Evolutionary conservation across 768 basidiomycete species (phyloP).

Genomic region (Nidularia sp.): DNA sequence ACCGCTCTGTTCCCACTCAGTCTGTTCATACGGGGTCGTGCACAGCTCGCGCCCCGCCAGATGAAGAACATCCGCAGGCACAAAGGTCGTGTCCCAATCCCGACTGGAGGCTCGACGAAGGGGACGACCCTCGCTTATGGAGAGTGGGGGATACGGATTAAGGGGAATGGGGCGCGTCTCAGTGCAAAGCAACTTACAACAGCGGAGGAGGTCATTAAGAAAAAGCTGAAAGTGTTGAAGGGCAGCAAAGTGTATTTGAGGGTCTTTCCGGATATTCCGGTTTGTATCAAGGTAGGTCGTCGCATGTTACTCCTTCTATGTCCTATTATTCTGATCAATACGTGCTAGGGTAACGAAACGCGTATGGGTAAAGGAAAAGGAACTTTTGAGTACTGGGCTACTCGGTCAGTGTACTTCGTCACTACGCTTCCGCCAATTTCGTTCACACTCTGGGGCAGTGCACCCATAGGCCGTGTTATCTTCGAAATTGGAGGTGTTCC

Average conservation of each 20-base stretch:
- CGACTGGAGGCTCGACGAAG: slow-evolving; percentile 85
- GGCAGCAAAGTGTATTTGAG: slow-evolving; percentile 83
- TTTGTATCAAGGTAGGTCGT: slow-evolving; percentile 83
- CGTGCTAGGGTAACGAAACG: slow-evolving; percentile 84
- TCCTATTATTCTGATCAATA: background rate
- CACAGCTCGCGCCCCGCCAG: slow-evolving; percentile 76
- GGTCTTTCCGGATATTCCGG: slow-evolving; percentile 95
- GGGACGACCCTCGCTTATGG: slow-evolving; percentile 92
- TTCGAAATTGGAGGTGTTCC: slow-evolving; percentile 91
- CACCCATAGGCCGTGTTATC: slow-evolving; percentile 83
- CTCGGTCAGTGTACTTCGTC: slow-evolving; percentile 51
- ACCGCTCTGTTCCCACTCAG: slow-evolving; percentile 25
- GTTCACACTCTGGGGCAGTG: slow-evolving; percentile 37
- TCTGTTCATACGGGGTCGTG: slow-evolving; percentile 41
- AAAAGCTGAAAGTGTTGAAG: slow-evolving; percentile 87
- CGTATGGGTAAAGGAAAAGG: slow-evolving; percentile 99
- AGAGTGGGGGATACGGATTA: slow-evolving; percentile 88
- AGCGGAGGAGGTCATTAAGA: slow-evolving; percentile 83
- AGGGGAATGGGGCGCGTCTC: slow-evolving; percentile 74
- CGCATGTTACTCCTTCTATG: background rate
- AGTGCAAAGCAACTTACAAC: slow-evolving; percentile 88
- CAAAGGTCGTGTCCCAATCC: slow-evolving; percentile 85
- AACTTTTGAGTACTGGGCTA: slow-evolving; percentile 96
- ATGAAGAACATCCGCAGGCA: slow-evolving; percentile 86
- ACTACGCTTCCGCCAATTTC: background rate